phyloP scores from a whole-genome alignment of 2,329 filamentous ascomycete genomes.

The Cadophora gregata region DNA sequence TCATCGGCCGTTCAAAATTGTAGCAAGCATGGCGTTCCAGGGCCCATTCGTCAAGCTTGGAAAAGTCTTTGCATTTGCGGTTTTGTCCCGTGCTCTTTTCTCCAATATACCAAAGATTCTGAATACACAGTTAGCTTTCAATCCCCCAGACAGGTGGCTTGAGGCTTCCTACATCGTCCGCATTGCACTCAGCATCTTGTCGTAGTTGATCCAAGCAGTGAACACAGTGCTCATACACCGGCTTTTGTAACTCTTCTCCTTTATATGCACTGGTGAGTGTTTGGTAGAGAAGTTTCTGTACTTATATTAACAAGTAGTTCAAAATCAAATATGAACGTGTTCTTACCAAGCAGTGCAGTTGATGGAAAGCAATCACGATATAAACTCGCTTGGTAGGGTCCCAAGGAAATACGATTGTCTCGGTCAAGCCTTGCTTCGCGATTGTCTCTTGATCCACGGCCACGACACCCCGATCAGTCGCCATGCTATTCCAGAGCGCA shows the following conservation, averaged over 20 bases:
- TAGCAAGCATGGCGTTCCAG: slow-evolving; percentile 20
- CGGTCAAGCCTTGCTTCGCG: slow-evolving; percentile 6
- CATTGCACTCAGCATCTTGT: not conserved
- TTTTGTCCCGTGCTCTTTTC: slow-evolving; percentile 15
- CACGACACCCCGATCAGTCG: slow-evolving; percentile 7
- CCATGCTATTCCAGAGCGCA: slow-evolving; percentile 16
- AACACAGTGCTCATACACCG: slow-evolving; percentile 13
- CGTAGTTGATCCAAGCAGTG: slow-evolving; percentile 18
- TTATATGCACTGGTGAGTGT: not conserved
- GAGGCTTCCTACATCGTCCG: not conserved
- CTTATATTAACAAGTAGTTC: not conserved
- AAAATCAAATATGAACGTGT: not conserved
- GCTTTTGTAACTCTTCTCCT: not conserved
- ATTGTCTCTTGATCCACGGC: slow-evolving; percentile 16
- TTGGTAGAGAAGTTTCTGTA: not conserved
- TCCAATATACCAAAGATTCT: slow-evolving; percentile 12
- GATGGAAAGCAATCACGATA: slow-evolving; percentile 20
- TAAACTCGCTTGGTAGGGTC: slow-evolving; percentile 17
- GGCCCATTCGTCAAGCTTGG: slow-evolving; percentile 22
- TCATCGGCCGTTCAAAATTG: slow-evolving; percentile 2
- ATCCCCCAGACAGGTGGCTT: not conserved
- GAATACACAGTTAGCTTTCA: not conserved
- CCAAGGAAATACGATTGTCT: slow-evolving; percentile 3
- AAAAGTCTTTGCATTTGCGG: slow-evolving; percentile 20
- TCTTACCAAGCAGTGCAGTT: slow-evolving; percentile 21